Base-by-base conservation (phyloP, 306 rosid genomes). In the Astragalus glycyphyllos region DNA sequence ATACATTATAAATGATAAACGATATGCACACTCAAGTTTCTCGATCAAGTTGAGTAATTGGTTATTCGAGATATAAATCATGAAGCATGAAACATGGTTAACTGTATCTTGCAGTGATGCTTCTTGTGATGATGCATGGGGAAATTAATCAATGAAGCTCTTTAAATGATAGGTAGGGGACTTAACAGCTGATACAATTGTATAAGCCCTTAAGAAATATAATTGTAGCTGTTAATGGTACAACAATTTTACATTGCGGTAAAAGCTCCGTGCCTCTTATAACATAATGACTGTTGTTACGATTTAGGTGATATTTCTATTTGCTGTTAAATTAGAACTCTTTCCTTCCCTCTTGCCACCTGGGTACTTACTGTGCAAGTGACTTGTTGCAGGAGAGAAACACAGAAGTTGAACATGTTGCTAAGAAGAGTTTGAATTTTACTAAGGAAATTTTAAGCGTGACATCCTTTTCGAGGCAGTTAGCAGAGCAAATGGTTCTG, bases 391-490 rank as follows among this genome's bases (percentile, higher is more conserved):
- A 93, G 98, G 97, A 88, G 83, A 85, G 75, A 50, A 76, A 83
- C 38, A 32, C 72, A 31, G 75, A 79, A 79, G 78, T 54, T 53
- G 90, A 86, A 65, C 76, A 68, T 61, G 50, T 72, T 79, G 76
- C 80, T 60, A 80, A 73, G 55, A 79, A 85, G 76, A 84, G 79
- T 61, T 71, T 83, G 77, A 87, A 93, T 83, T 81, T 90, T 72
- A 85, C 91, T 0, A 84, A 83, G 64, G 97, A 93, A 84, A 65
- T 85, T 79, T 79, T 73, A 40, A 85, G 90, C 47, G 92, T 80
- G n/a, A 79, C 88, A 10, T 93, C 97, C 1, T 86, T 90, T 90
- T 88, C 96, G 47, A 80, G 96, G 80, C 98, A 93, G 60, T 79
- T 93, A 71, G 76, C 93, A 0, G 93, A 93, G 84, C 92, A 93